Percentiles rank a stretch among this genome's conserved stretches.
These are phyloP conservation scores for Metschnikowia hibisci DNA, from an alignment of 805 yeast genomes.

Conservation along the genomic window DNA sequence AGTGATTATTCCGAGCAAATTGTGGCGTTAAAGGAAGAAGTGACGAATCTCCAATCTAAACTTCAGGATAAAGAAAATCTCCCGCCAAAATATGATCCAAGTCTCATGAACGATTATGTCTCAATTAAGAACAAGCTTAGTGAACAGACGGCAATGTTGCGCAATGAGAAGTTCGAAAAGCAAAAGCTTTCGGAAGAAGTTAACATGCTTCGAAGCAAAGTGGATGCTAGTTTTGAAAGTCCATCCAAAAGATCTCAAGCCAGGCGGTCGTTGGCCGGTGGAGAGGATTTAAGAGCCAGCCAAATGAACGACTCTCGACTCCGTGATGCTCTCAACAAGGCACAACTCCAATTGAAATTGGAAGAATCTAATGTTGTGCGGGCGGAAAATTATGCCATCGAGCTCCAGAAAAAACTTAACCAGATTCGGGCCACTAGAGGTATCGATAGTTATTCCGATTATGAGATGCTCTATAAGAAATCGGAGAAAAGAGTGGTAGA, in stretches of 20 bases:
- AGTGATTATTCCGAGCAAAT: constrained; percentile 28
- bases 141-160: constrained; percentile 46
- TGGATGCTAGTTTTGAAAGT: constrained; percentile 16
- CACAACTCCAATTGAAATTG: constrained; percentile 46
- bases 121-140: constrained; percentile 48
- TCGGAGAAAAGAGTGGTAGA: constrained; percentile 31
- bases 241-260: constrained; percentile 19
- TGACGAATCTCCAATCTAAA: constrained; percentile 21
- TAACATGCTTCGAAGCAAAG: constrained; percentile 49
- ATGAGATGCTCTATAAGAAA: constrained; percentile 34
- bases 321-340: constrained; percentile 43
- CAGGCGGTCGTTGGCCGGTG: constrained; percentile 32
- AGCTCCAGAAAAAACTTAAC: constrained; percentile 40
- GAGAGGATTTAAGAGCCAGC: constrained; percentile 24
- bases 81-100: constrained; percentile 29
- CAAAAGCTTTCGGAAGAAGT: constrained; percentile 52
- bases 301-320: constrained; percentile 14
- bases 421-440: constrained; percentile 41
- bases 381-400: constrained; percentile 48
- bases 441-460: constrained; percentile 29
- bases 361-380: constrained; percentile 50
- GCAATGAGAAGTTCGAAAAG: constrained; percentile 45
- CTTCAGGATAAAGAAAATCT: constrained; percentile 34
- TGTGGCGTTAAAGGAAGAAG: constrained; percentile 21
- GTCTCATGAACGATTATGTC: constrained; percentile 43